These are phyloP conservation scores for Sporothrix variecibatus DNA, from an alignment of 2,329 filamentous ascomycete genomes.

Conservation along the genomic window DNA sequence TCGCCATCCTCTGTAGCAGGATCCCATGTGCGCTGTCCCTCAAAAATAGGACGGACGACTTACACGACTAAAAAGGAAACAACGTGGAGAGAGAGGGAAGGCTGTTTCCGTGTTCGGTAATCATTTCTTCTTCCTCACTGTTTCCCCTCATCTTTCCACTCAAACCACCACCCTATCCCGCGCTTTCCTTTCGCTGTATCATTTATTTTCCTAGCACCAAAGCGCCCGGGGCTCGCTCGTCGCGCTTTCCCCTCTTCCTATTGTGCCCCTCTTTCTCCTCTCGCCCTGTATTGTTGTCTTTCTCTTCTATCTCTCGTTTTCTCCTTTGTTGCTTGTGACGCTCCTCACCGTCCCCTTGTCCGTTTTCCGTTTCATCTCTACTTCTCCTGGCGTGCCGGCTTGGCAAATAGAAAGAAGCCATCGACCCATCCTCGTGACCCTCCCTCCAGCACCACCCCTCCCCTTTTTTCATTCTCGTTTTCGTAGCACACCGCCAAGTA, in stretches of 20 bases:
- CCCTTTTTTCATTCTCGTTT: background rate
- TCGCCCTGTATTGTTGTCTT: background rate
- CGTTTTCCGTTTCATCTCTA: slow-evolving; percentile 7
- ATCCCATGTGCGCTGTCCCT: background rate
- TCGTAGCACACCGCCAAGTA: slow-evolving; percentile 28
- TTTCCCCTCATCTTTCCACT: background rate
- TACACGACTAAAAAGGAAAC: slow-evolving; percentile 21
- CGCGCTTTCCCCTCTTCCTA: background rate
- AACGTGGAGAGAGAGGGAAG: background rate
- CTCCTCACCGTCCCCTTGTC: slow-evolving; percentile 8
- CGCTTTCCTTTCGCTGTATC: background rate
- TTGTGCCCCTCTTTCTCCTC: background rate
- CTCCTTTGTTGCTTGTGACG: background rate
- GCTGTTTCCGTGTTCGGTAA: slow-evolving; percentile 5
- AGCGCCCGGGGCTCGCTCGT: background rate
- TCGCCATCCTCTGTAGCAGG: slow-evolving; percentile 8
- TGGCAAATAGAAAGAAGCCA: slow-evolving; percentile 21
- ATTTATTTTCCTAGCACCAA: background rate
- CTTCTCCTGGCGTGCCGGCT: slow-evolving; percentile 7
- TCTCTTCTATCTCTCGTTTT: background rate
- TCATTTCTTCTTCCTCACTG: background rate
- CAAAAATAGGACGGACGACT: background rate
- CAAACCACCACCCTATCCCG: background rate
- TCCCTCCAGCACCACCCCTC: background rate
- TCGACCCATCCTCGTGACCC: slow-evolving; percentile 26